Evolutionary conservation across 805 yeast species (phyloP).

Genomic region (Metschnikowia similis): DNA sequence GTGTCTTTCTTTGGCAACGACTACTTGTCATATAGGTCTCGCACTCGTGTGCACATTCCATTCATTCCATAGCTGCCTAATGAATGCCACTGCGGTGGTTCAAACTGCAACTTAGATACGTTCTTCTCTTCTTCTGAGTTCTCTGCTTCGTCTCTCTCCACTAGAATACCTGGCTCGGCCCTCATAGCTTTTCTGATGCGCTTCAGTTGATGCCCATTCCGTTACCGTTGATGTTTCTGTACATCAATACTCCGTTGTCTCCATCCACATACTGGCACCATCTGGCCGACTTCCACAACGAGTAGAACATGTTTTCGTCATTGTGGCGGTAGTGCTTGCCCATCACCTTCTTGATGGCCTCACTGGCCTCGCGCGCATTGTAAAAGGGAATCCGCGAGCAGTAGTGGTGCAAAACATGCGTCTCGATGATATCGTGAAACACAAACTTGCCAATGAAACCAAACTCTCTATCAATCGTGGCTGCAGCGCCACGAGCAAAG

Average conservation of each 20-base stretch:
- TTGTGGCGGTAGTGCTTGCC: constrained; percentile 69
- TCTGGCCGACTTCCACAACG: constrained; percentile 62
- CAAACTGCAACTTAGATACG: neutral
- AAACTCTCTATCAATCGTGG: constrained; percentile 80
- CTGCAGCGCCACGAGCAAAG: constrained; percentile 86
- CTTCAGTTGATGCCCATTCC: constrained; percentile 14
- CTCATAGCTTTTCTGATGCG: neutral
- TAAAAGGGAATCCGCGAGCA: constrained; percentile 83
- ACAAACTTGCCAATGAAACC: constrained; percentile 74
- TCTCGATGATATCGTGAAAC: constrained; percentile 87
- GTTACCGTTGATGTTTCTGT: constrained; percentile 53
- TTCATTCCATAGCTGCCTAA: constrained; percentile 26
- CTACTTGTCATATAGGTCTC: constrained; percentile 50
- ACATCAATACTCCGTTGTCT: constrained; percentile 56
- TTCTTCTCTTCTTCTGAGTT: neutral
- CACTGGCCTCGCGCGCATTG: constrained; percentile 77
- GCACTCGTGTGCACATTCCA: constrained; percentile 62
- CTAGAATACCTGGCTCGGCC: neutral
- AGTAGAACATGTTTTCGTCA: constrained; percentile 69
- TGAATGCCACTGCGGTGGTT: neutral
- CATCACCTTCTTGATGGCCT: constrained; percentile 77
- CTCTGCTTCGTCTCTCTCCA: too few relatives aligned
- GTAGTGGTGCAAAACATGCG: constrained; percentile 85
- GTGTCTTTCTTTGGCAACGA: constrained; percentile 66
- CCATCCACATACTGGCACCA: constrained; percentile 73